A percentile compares a stretch with the other conserved stretches of the same genome.
phyloP scores from a whole-genome alignment of 768 basidiomycete species.

The Amanita brunnescens region DNA sequence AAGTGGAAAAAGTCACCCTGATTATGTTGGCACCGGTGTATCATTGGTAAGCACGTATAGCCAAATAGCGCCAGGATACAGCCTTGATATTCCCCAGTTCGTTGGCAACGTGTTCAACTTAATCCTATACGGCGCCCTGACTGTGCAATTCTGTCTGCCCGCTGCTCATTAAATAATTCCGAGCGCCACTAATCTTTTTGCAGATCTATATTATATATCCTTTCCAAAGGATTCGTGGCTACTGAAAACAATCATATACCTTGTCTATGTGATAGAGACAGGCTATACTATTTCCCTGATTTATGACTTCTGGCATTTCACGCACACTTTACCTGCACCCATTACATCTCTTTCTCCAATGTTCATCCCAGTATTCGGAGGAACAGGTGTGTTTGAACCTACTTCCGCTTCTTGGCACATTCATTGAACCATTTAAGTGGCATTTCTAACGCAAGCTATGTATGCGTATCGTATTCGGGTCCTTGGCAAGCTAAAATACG shows the following conservation, averaged over 20 bases:
- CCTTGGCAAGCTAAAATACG: background rate
- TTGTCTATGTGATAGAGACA: slow-evolving; percentile 9
- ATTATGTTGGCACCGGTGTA: too few species aligned
- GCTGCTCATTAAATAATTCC: background rate
- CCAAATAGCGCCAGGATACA: too few species aligned
- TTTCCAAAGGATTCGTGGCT: slow-evolving; percentile 10
- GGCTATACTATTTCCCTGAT: slow-evolving; percentile 3
- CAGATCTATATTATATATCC: slow-evolving; percentile 13
- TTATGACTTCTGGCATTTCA: background rate
- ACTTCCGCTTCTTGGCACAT: background rate
- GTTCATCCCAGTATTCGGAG: background rate
- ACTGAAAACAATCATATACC: slow-evolving; percentile 9
- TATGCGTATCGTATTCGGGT: background rate
- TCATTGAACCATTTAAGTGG: background rate
- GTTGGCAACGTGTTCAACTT: background rate
- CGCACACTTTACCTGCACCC: too few species aligned
- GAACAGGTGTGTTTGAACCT: background rate
- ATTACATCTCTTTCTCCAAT: too few species aligned
- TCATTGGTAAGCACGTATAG: too few species aligned
- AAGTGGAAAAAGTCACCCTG: too few species aligned
- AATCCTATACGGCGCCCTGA: slow-evolving; percentile 2
- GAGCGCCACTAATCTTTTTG: background rate
- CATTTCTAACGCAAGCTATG: background rate
- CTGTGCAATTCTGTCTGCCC: slow-evolving; percentile 7
- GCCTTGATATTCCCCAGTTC: too few species aligned